A percentile compares a stretch with the other conserved stretches of the same genome.
phyloP scores from a whole-genome alignment of 2,329 filamentous ascomycete species.

The Penicillium verrucosum region DNA sequence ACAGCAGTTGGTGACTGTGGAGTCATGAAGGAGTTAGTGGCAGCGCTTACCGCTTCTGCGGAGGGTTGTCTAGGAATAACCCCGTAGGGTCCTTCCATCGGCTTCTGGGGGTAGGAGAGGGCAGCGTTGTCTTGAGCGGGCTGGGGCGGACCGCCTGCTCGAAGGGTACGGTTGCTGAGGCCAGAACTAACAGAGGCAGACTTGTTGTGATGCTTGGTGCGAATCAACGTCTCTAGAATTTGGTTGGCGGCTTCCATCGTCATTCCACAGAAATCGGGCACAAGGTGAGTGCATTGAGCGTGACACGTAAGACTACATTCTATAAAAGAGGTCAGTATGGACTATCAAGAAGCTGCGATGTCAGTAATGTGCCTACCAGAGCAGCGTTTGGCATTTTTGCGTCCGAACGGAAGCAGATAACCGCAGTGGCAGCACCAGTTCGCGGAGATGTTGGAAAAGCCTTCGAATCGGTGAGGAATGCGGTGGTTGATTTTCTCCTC shows the following conservation, averaged over 20 bases:
- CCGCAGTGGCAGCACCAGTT: conserved; percentile 99
- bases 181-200: conserved; percentile 49
- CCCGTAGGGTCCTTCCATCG: conserved; percentile 36
- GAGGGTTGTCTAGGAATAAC: conserved; percentile 38
- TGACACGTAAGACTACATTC: conserved; percentile 93
- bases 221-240: conserved; percentile 81
- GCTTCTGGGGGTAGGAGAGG: conserved; percentile 36
- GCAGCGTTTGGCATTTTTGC: conserved; percentile 92
- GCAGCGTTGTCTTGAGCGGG: conserved; percentile 38
- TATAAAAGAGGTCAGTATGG: conserved; percentile 32
- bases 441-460: conserved; percentile 95
- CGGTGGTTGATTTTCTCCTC: conserved; percentile 99
- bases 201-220: conserved; percentile 70
- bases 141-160: conserved; percentile 51
- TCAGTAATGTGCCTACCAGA: conserved; percentile 55
- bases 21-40: conserved; percentile 42
- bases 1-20: conserved; percentile 45
- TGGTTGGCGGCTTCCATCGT: conserved; percentile 96
- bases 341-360: not conserved
- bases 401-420: conserved; percentile 89
- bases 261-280: conserved; percentile 99
- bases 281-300: conserved; percentile 85
- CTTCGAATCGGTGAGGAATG: conserved; percentile 93
- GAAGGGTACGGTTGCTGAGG: conserved; percentile 65
- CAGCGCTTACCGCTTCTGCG: conserved; percentile 43